Evolutionary conservation across 2,329 filamentous ascomycete species (phyloP).

Genomic region (Pseudonectria foliicola): DNA sequence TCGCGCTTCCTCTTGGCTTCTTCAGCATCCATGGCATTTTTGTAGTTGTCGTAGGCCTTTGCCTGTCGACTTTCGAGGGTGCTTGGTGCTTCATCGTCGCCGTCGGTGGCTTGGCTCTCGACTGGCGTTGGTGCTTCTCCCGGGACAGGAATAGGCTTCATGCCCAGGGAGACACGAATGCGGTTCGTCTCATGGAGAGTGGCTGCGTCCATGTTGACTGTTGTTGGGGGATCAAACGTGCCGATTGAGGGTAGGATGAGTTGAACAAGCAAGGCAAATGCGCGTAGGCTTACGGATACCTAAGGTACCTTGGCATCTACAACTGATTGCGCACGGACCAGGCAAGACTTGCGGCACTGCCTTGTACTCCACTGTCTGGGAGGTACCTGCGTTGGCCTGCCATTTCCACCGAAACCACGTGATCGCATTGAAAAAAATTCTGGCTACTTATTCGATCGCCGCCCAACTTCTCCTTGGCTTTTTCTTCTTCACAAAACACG

Average conservation of each 20-base stretch:
- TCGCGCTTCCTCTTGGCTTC: slow-evolving; percentile 71
- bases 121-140: slow-evolving; percentile 39
- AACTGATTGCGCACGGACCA: slow-evolving; percentile 17
- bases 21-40: slow-evolving; percentile 60
- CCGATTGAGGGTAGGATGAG: background rate
- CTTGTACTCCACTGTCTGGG: too few species aligned
- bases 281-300: too few species aligned
- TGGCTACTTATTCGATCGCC: slow-evolving; percentile 18
- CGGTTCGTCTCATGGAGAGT: slow-evolving; percentile 92
- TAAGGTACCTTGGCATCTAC: too few species aligned
- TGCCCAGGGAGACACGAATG: slow-evolving; percentile 78
- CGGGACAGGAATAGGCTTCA: slow-evolving; percentile 82
- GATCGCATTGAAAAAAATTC: slow-evolving; percentile 9
- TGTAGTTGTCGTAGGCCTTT: slow-evolving; percentile 66
- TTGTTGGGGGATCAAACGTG: slow-evolving; percentile 2
- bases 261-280: slow-evolving; percentile 2
- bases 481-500: slow-evolving; percentile 42
- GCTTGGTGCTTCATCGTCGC: slow-evolving; percentile 66
- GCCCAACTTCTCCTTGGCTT: slow-evolving; percentile 28
- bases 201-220: slow-evolving; percentile 51
- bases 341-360: slow-evolving; percentile 1
- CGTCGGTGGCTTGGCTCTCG: slow-evolving; percentile 46
- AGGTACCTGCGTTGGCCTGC: background rate
- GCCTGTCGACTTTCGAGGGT: slow-evolving; percentile 78
- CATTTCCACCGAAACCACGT: slow-evolving; percentile 8